phyloP scores from a whole-genome alignment of 805 yeast species.

The Saccharomycopsis amapae region DNA sequence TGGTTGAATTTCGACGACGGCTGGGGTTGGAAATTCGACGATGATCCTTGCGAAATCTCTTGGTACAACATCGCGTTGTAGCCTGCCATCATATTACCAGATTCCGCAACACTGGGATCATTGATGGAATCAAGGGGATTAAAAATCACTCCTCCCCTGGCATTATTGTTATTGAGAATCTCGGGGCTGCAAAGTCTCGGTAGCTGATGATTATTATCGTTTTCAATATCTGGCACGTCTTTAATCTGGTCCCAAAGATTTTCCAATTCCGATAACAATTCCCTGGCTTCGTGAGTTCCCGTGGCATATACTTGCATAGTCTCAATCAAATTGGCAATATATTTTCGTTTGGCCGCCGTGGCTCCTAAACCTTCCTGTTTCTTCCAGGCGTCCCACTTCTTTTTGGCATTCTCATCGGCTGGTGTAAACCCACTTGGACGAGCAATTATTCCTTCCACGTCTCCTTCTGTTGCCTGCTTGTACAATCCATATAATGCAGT shows the following conservation, averaged over 20 bases:
- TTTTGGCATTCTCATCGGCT: constrained; percentile 60
- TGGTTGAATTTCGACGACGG: neutral
- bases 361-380: constrained; percentile 58
- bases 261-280: constrained; percentile 60
- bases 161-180: too few species aligned
- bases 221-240: constrained; percentile 29
- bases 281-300: constrained; percentile 60
- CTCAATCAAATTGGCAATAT: constrained; percentile 57
- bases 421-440: constrained; percentile 54
- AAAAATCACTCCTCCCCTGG: too few species aligned
- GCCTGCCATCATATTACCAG: neutral
- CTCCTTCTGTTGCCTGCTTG: constrained; percentile 87
- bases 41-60: neutral
- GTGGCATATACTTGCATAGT: constrained; percentile 67
- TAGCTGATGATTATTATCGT: too few species aligned
- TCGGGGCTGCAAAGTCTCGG: neutral
- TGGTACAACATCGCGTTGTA: constrained; percentile 4
- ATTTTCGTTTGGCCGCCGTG: constrained; percentile 67
- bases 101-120: neutral
- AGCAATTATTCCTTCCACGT: constrained; percentile 60
- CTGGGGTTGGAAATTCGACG: neutral
- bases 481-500: constrained; percentile 71
- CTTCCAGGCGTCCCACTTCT: constrained; percentile 86
- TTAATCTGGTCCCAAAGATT: constrained; percentile 68
- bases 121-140: too few species aligned